Base-by-base conservation (phyloP, 768 basidiomycete genomes). In the Rhizopogon sp. region DNA sequence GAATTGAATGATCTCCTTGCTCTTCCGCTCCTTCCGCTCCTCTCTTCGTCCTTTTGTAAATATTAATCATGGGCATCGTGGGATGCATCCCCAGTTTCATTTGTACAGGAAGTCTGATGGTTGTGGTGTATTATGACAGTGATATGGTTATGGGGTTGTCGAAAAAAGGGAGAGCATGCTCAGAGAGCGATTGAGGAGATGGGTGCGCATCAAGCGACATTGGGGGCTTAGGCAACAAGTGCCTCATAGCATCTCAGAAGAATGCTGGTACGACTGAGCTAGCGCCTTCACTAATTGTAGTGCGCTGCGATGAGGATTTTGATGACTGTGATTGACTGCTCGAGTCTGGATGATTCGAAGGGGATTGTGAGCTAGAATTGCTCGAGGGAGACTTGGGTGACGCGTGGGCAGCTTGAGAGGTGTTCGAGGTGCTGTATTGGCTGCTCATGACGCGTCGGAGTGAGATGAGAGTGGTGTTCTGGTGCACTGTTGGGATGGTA, bases 241-340 rank as follows among this genome's bases (percentile, higher is more conserved):
- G 44, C 9, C 52, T 25, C 25, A 6, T 20, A 28, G 39, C 22
- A 42, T 9, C 28, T 74, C 67, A 86, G 73, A 86, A 86, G 72
- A 86, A 84, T 37, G 82, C 77, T 46, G 84, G 74, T 43, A 78
- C 83, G 29, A 72, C 76, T 16, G 74, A 67, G 40, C 77, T 73
- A 43, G 83, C 82, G 43, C 74, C 74, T 14, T 76, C 76, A 54
- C 76, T 76, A 53, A 85, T 76, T 11, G 75, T 73, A 22, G 72
- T 72, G 57, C 57, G 61, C 22, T 64, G 43, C 3, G 70, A 39
- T 20, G 60, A 56, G 50, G 56, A 56, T 50, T 62, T 62, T 56
- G 68, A 57, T 11, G 66, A 56, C 17, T 69, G 58, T 6, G 68
- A 41, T 42, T 62, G 59, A 35, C 50, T 60, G 43, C 62, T 47